A percentile compares a stretch with the other conserved stretches of the same genome.
Conservation (phyloP, 2,329 filamentous ascomycete species). For the Xylaria sp. region DNA sequence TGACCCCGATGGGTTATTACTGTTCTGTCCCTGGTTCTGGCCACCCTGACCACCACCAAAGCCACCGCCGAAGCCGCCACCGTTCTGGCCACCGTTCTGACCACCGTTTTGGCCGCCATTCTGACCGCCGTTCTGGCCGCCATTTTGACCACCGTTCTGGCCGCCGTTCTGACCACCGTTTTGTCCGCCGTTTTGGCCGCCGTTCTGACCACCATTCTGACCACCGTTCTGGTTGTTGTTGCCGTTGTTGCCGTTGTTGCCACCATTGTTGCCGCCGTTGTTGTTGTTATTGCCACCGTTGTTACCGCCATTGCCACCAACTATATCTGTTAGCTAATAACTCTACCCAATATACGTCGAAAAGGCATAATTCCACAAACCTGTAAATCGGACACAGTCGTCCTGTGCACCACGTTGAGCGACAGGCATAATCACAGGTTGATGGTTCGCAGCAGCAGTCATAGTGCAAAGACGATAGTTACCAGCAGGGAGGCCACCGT, state of each 20-base stretch:
- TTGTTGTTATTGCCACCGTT: constrained; percentile 26
- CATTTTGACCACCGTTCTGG: constrained; percentile 32
- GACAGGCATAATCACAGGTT: constrained; percentile 69
- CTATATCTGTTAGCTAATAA: constrained; percentile 4
- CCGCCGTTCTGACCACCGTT: constrained; percentile 23
- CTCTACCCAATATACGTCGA: background rate
- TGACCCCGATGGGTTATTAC: constrained; percentile 18
- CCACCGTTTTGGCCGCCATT: constrained; percentile 28
- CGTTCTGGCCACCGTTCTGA: constrained; percentile 29
- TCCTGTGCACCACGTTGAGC: constrained; percentile 71
- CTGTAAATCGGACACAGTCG: constrained; percentile 66
- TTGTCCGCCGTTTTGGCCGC: constrained; percentile 22
- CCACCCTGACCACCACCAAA: constrained; percentile 3
- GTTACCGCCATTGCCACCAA: constrained; percentile 31
- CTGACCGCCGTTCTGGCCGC: constrained; percentile 26
- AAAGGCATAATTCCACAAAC: constrained; percentile 36
- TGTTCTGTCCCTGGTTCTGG: constrained; percentile 28
- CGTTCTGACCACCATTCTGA: constrained; percentile 26
- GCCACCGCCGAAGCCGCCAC: background rate
- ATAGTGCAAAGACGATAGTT: constrained; percentile 72
- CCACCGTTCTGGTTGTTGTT: constrained; percentile 31
- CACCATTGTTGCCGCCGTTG: constrained; percentile 32
- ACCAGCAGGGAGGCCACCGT: constrained; percentile 63
- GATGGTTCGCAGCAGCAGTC: constrained; percentile 67
- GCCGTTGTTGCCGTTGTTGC: constrained; percentile 31